Evolutionary conservation across 2,329 filamentous ascomycete genomes (phyloP), one percentile per base, ranked within the genome.

Genomic region (Fusarium torulosum): DNA sequence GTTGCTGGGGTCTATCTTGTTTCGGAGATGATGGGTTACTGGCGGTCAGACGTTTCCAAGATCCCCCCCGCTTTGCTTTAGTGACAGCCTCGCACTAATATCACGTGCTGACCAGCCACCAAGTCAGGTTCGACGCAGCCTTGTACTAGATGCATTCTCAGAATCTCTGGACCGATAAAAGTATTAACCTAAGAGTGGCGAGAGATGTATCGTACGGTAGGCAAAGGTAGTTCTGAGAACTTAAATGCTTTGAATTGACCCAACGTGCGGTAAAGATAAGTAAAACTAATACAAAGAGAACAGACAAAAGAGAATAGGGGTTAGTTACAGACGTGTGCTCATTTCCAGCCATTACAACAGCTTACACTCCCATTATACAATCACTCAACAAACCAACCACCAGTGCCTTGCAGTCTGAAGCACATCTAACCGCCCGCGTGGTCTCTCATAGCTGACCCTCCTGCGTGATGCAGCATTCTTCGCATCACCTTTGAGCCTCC

Each of bases 401-500:
- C 68, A 67, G 4, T 56, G 54, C 14, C 58, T 58, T 10, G 67
- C 67, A 3, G 61, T 66, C 6, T 58, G 47, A 3, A 72, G 55
- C 6, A 72, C 63, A 49, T 72, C 63, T 27, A 66, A 33, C 13
- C 59, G 59, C 7, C 53, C 51, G 3, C 43, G 42, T 2, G 57
- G 47, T 5, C 42, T 49, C 41, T 70, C 57, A 3, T 23, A 43
- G 14, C 17, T 57, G 13, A 59, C 15, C 15, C 52, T 49, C 25
- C 37, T 56, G 0, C 38, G 47, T 27, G 53, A 23, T 4, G 42
- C 53, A n/a, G 29, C 31, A 6, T 54, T 56, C 29, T 58, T 67
- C 6, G 56, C 53, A 2, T 69, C 59, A 10, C 61, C 63, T 45
- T 66, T 38, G 9, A 73, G 40, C 54, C 45, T 66, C 72, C 71